Evolutionary conservation across 2,329 filamentous ascomycete species (phyloP).

Genomic region (Fusarium virguliforme): DNA sequence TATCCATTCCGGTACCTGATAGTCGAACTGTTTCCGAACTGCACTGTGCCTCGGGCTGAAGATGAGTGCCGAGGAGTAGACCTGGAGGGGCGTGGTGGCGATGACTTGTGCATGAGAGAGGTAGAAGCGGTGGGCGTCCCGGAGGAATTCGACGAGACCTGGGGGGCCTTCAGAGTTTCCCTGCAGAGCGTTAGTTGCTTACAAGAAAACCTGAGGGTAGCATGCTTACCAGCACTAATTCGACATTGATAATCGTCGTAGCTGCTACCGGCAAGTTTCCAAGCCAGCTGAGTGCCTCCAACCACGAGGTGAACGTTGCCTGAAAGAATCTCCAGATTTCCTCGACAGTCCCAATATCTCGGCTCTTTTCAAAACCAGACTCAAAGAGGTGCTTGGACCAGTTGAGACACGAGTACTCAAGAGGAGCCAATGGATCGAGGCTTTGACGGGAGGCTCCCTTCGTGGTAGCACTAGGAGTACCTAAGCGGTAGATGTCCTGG

Average conservation of each 20-base stretch:
- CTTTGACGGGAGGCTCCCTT: slow-evolving; percentile 23
- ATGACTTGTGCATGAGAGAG: neutral
- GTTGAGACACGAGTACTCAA: slow-evolving; percentile 44
- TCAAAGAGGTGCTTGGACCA: slow-evolving; percentile 45
- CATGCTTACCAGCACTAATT: neutral
- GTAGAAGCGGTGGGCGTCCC: slow-evolving; percentile 19
- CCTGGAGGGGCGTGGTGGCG: slow-evolving; percentile 6
- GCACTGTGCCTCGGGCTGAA: slow-evolving; percentile 22
- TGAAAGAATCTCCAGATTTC: neutral
- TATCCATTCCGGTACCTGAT: slow-evolving; percentile 22
- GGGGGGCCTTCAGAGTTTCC: too few species aligned
- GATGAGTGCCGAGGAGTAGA: slow-evolving; percentile 29
- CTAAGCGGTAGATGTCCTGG: slow-evolving; percentile 56
- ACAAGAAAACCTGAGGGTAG: too few species aligned
- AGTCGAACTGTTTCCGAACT: neutral
- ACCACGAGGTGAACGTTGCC: slow-evolving; percentile 56
- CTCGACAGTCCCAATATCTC: neutral
- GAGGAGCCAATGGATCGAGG: slow-evolving; percentile 35
- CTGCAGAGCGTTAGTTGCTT: too few species aligned
- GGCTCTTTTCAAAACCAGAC: neutral
- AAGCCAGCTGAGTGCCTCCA: slow-evolving; percentile 61
- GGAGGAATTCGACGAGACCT: neutral
- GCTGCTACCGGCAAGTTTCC: slow-evolving; percentile 32
- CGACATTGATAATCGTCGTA: neutral
- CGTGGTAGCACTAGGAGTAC: slow-evolving; percentile 22